These are phyloP conservation scores for Ilex aquifolium DNA, from an alignment of 257 asterid species.

Conservation along the genomic window DNA sequence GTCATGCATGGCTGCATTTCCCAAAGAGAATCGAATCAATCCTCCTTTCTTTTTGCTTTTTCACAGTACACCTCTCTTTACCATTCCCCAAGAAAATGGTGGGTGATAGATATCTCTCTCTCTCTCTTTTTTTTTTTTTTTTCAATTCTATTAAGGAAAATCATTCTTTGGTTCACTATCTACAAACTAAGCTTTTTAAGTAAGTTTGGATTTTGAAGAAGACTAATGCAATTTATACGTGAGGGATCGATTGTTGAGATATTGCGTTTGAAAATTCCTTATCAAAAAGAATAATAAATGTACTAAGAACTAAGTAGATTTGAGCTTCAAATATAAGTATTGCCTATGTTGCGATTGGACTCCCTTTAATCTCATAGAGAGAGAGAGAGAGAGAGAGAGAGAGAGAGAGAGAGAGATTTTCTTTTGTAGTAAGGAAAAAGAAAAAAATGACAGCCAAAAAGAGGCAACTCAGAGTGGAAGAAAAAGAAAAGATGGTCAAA, in stretches of 20 bases:
- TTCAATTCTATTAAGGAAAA: background rate
- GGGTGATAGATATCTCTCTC: slow-evolving; percentile 34
- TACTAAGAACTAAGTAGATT: too few species aligned
- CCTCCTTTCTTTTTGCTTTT: slow-evolving; percentile 54
- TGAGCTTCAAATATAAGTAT: too few species aligned
- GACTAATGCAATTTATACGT: too few species aligned
- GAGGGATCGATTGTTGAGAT: too few species aligned
- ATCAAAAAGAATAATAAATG: too few species aligned
- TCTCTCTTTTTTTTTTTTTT: too few species aligned
- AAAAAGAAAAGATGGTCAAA: slow-evolving; percentile 83
- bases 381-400: slow-evolving; percentile 9
- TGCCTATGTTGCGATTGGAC: too few species aligned
- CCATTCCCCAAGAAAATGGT: slow-evolving; percentile 86
- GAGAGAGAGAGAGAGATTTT: slow-evolving; percentile 10
- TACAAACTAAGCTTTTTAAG: too few species aligned
- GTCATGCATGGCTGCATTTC: slow-evolving; percentile 62
- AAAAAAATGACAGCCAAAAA: slow-evolving; percentile 79
- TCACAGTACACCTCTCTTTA: slow-evolving; percentile 78
- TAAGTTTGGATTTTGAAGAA: too few species aligned
- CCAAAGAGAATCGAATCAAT: slow-evolving; percentile 73
- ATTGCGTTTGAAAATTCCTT: too few species aligned
- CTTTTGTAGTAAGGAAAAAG: slow-evolving; percentile 27
- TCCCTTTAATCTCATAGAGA: too few species aligned
- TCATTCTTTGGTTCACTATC: too few species aligned
- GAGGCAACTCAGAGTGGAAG: slow-evolving; percentile 44